These are phyloP conservation scores for Nemania abortiva DNA, from an alignment of 2,329 filamentous ascomycete genomes.

Conservation along the genomic window DNA sequence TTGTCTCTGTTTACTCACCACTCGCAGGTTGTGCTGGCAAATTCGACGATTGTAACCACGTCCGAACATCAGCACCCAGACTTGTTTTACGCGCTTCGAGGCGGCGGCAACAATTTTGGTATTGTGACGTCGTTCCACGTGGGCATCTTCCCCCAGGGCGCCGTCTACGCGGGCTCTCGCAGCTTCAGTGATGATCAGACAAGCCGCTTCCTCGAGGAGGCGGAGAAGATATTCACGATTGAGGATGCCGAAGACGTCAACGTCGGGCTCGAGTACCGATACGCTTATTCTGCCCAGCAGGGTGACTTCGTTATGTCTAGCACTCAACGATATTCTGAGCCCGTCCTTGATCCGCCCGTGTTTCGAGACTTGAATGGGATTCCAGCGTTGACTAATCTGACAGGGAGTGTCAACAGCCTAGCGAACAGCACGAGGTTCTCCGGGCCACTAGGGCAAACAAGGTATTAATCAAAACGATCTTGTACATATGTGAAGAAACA, in stretches of 20 bases:
- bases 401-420: neutral
- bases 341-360: conserved; percentile 14
- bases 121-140: conserved; percentile 12
- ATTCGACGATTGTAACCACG: neutral
- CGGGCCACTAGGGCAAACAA: neutral
- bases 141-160: conserved; percentile 17
- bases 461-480: neutral
- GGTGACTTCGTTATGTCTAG: conserved; percentile 15
- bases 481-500: neutral
- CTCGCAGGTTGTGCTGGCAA: conserved; percentile 4
- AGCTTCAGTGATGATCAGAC: conserved; percentile 18
- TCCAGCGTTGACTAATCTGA: neutral
- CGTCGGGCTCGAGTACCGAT: conserved; percentile 26
- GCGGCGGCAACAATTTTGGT: conserved; percentile 15
- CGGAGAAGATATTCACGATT: conserved; percentile 24
- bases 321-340: conserved; percentile 26
- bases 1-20: neutral
- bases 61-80: conserved; percentile 8
- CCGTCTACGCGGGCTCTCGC: conserved; percentile 17
- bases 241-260: conserved; percentile 12
- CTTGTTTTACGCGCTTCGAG: conserved; percentile 6
- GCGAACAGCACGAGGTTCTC: neutral
- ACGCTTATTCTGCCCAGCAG: conserved; percentile 9
- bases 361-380: conserved; percentile 13
- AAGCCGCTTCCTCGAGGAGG: conserved; percentile 23